Evolutionary conservation across 2,329 filamentous ascomycete genomes (phyloP).

Genomic region (Ophiostoma triangulosporum): DNA sequence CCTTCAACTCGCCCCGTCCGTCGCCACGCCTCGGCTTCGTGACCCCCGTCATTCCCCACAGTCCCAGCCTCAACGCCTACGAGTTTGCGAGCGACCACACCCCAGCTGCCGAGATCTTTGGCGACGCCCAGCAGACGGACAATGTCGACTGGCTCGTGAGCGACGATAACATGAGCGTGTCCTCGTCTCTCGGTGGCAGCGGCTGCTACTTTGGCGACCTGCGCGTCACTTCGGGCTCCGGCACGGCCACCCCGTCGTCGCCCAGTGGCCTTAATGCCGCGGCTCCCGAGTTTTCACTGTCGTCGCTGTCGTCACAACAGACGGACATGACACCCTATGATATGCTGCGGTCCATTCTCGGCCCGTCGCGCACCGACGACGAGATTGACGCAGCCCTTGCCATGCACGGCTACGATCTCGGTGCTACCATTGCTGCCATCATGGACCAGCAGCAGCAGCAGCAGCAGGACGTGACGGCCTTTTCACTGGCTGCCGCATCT

Average conservation of each 20-base stretch:
- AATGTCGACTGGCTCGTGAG: conserved; percentile 97
- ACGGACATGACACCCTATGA: conserved; percentile 96
- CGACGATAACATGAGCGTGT: conserved; percentile 67
- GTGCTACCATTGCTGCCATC: conserved; percentile 76
- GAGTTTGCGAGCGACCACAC: conserved; percentile 77
- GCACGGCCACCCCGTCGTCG: conserved; percentile 58
- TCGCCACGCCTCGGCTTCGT: conserved; percentile 84
- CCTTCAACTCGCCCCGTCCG: conserved; percentile 85
- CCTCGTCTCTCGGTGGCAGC: conserved; percentile 57
- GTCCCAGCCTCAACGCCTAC: conserved; percentile 86
- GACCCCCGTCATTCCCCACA: conserved; percentile 83
- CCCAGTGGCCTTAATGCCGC: conserved; percentile 63
- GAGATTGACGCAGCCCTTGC: conserved; percentile 89
- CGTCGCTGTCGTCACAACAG: conserved; percentile 39
- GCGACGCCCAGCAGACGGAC: conserved; percentile 82
- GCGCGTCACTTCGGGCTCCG: conserved; percentile 46
- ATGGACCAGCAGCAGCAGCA: conserved; percentile 49
- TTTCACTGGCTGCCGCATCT: conserved; percentile 21
- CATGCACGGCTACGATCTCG: conserved; percentile 81
- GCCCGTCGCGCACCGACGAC: conserved; percentile 78
- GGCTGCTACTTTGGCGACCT: conserved; percentile 61
- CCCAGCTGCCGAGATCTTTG: conserved; percentile 65
- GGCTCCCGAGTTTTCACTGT: conserved; percentile 58
- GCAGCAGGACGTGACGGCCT: conserved; percentile 18
- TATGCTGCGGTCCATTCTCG: conserved; percentile 88